Conservation (phyloP, 2,329 filamentous ascomycete genomes). For the Torrubiellomyces zombiae region DNA sequence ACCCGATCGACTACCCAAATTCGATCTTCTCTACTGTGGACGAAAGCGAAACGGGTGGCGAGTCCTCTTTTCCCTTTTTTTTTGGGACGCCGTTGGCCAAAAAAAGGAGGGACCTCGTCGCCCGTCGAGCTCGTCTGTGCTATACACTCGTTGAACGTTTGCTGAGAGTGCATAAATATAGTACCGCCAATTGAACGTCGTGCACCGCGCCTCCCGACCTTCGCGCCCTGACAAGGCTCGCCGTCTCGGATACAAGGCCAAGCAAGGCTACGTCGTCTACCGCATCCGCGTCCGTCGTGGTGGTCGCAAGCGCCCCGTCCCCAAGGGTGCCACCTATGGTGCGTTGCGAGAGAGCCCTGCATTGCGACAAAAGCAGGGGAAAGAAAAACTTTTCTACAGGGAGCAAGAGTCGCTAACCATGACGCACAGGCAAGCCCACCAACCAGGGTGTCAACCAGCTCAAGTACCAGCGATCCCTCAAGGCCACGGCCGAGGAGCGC, state of each 20-base stretch:
- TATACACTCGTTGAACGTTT: slow-evolving; percentile 99
- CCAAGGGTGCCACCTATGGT: slow-evolving; percentile 99
- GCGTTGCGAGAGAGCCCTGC: slow-evolving; percentile 21
- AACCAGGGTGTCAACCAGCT: slow-evolving; percentile 99
- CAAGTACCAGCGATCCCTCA: slow-evolving; percentile 99
- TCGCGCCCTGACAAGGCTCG: slow-evolving; percentile 99
- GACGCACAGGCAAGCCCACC: slow-evolving; percentile 89
- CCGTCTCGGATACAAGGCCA: slow-evolving; percentile 99
- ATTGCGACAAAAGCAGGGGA: too few relatives aligned
- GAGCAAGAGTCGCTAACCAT: slow-evolving; percentile 7
- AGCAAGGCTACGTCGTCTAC: slow-evolving; percentile 99
- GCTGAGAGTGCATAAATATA: slow-evolving; percentile 99
- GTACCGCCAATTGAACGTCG: slow-evolving; percentile 98
- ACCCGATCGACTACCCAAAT: too few relatives aligned
- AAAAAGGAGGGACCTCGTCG: too few relatives aligned
- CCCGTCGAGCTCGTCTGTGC: slow-evolving; percentile 38
- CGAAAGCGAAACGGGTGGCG: slow-evolving; percentile 11
- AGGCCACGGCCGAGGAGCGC: slow-evolving; percentile 97
- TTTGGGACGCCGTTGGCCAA: too few relatives aligned
- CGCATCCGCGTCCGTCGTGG: slow-evolving; percentile 94
- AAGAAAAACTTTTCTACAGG: neutral
- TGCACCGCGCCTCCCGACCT: slow-evolving; percentile 96
- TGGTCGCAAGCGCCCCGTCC: slow-evolving; percentile 91
- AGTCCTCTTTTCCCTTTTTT: too few relatives aligned
- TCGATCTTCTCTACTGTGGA: slow-evolving; percentile 16